Conservation (phyloP, 2,329 filamentous ascomycete species). For the Albifimbria verrucaria region DNA sequence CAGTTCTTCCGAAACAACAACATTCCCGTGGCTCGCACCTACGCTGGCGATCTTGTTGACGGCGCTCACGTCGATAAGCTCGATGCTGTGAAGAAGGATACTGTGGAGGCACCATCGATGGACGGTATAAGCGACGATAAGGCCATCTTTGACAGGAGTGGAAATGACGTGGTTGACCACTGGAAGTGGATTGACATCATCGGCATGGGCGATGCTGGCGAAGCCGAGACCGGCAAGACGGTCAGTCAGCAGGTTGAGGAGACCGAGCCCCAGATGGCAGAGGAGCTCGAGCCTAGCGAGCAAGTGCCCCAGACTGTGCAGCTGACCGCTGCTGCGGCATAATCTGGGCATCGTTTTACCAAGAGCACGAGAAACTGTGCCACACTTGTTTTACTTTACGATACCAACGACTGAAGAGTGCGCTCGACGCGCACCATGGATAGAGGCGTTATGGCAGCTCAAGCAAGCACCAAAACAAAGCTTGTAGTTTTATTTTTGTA, state of each 20-base stretch:
- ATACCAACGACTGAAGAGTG: neutral
- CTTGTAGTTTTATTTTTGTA: too few relatives aligned
- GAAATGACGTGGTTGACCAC: slow-evolving; percentile 34
- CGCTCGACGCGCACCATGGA: neutral
- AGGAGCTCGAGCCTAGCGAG: slow-evolving; percentile 31
- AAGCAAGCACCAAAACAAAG: too few relatives aligned
- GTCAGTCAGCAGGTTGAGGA: slow-evolving; percentile 29
- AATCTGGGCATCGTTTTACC: neutral
- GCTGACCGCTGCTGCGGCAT: neutral
- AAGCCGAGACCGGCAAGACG: slow-evolving; percentile 25
- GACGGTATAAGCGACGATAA: slow-evolving; percentile 45
- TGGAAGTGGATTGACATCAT: slow-evolving; percentile 54
- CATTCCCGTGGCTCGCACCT: slow-evolving; percentile 47
- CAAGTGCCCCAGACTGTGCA: slow-evolving; percentile 10
- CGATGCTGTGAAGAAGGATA: slow-evolving; percentile 16
- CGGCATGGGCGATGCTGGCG: slow-evolving; percentile 38
- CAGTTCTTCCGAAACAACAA: slow-evolving; percentile 52
- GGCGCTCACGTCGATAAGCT: slow-evolving; percentile 37
- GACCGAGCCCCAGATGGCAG: slow-evolving; percentile 30
- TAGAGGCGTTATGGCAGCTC: too few relatives aligned
- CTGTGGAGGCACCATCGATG: slow-evolving; percentile 11
- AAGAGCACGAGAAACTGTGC: neutral
- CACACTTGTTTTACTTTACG: neutral
- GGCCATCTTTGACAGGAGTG: slow-evolving; percentile 47
- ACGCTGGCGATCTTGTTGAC: slow-evolving; percentile 47